A percentile compares a stretch with the other conserved stretches of the same genome.
Conservation (phyloP, 176 grass and related monocot species). For the Phyllostachys edulis region DNA sequence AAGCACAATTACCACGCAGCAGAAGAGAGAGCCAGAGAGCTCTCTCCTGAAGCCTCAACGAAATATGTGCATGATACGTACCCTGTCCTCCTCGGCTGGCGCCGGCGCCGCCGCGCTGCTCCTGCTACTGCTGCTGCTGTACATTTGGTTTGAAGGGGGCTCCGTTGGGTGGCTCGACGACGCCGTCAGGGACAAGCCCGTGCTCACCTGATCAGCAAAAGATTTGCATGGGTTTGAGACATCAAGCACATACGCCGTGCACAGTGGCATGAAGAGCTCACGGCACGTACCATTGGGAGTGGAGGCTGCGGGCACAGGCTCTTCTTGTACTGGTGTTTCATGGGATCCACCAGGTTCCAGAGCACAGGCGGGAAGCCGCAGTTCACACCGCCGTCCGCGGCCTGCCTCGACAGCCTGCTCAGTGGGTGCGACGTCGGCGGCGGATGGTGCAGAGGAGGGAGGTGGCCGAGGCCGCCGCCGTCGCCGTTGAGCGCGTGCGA, state of each 20-base stretch:
- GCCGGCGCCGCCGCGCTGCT: conserved; percentile 31
- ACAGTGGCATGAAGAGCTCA: neutral
- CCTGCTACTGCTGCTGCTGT: conserved; percentile 35
- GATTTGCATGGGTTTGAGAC: neutral
- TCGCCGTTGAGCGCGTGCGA: conserved; percentile 25
- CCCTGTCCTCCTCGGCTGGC: conserved; percentile 47
- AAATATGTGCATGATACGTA: conserved; percentile 26
- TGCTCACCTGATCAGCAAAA: conserved; percentile 43
- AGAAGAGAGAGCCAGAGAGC: neutral
- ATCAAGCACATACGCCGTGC: neutral
- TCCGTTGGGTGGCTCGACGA: conserved; percentile 50
- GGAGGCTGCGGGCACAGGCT: conserved; percentile 32
- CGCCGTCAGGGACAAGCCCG: conserved; percentile 52
- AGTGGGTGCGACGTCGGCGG: conserved; percentile 18
- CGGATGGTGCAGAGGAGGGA: conserved; percentile 32
- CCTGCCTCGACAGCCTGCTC: conserved; percentile 28
- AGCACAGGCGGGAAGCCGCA: conserved; percentile 34
- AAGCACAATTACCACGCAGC: neutral
- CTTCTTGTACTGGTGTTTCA: conserved; percentile 36
- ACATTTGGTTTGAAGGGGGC: conserved; percentile 97
- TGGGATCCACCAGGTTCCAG: conserved; percentile 43
- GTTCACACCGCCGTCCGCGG: conserved; percentile 12
- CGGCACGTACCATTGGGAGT: conserved; percentile 36
- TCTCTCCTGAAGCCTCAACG: neutral
- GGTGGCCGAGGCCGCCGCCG: conserved; percentile 21